These are phyloP conservation scores for Diospyros kaki DNA, from an alignment of 148 eudicot species.

Conservation along the genomic window DNA sequence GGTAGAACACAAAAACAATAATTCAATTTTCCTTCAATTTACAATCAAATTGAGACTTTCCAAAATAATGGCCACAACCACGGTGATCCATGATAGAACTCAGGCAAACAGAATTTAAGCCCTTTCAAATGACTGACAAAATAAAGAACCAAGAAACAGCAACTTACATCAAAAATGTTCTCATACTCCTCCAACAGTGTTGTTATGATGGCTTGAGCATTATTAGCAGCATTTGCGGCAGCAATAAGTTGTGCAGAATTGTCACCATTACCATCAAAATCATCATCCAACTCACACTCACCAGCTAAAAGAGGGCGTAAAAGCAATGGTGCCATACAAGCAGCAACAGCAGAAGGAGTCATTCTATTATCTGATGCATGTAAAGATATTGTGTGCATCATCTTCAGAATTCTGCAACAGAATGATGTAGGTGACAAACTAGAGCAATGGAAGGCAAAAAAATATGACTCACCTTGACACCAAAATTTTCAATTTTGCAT, in stretches of 20 bases:
- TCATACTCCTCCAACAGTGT: slow-evolving; percentile 81
- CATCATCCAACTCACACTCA: slow-evolving; percentile 94
- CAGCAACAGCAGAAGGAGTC: slow-evolving; percentile 97
- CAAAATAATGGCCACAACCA: no score
- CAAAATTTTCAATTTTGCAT: background rate
- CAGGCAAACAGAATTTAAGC: no score
- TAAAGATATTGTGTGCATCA: slow-evolving; percentile 85
- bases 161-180: slow-evolving; percentile 81
- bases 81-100: no score
- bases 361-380: slow-evolving; percentile 86
- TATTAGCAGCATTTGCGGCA: slow-evolving; percentile 98
- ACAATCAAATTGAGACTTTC: background rate
- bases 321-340: slow-evolving; percentile 99
- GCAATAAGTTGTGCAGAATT: slow-evolving; percentile 95
- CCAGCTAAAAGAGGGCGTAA: slow-evolving; percentile 96
- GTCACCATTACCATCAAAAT: slow-evolving; percentile 74
- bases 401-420: slow-evolving; percentile 68
- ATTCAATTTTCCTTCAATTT: background rate
- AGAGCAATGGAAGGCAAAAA: background rate
- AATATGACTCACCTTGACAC: background rate
- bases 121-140: background rate
- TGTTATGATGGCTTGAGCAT: slow-evolving; percentile 85
- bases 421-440: background rate
- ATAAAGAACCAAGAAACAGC: slow-evolving; percentile 3
- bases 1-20: background rate